Base-by-base conservation (phyloP, 2,329 filamentous ascomycete species). In the Pestalotiopsis sp. region DNA sequence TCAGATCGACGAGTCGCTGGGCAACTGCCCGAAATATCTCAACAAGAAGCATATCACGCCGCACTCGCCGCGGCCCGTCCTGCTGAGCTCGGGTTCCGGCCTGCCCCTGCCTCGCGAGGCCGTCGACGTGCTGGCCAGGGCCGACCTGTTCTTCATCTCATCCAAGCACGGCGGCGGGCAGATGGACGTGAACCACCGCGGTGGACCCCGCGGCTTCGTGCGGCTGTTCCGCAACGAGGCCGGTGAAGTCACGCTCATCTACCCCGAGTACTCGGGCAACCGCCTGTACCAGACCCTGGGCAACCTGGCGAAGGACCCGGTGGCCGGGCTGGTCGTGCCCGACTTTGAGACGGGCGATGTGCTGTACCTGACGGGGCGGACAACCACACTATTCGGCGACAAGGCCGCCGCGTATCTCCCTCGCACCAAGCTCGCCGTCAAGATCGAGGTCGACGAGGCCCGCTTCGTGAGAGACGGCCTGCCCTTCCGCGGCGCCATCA, bases 1-100 rank as follows among this genome's bases (percentile, higher is more conserved):
- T 59, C 86, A 87, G 56, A 89, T 97, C 68, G 86, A 91, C 40
- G 91, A 93, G 78, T 92, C 89, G 72, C 75, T 97, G 81, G 91
- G 93, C 0, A 97, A 96, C 74, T 97, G 93, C 74, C 93, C 94
- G 1, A 97, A 97, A 79, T 97, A 97, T 74, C 77, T 97, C 41
- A 96, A 95, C 78, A 89, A 88, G 74, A 94, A 92, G 76, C 81
- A 83, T 2, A 88, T 97, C 52, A 76, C 80, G 2, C 84, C 86
- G 4, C 85, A 87, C 59, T 70, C 83, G 0, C 86, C 91, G 2
- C 76, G 83, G 14, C 88, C 92, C 4, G 66, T 71, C 41, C 75
- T 82, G 4, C 76, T 80, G 4, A 79, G 80, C 40, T 76, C 75
- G 41, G 74, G 77, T 4, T 41, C 31, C 56, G 69, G 71, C 1